Evolutionary conservation across 495 filamentous ascomycete genomes (phyloP), one percentile per base, ranked within the genome.

Genomic region (Annulohypoxylon bovei): DNA sequence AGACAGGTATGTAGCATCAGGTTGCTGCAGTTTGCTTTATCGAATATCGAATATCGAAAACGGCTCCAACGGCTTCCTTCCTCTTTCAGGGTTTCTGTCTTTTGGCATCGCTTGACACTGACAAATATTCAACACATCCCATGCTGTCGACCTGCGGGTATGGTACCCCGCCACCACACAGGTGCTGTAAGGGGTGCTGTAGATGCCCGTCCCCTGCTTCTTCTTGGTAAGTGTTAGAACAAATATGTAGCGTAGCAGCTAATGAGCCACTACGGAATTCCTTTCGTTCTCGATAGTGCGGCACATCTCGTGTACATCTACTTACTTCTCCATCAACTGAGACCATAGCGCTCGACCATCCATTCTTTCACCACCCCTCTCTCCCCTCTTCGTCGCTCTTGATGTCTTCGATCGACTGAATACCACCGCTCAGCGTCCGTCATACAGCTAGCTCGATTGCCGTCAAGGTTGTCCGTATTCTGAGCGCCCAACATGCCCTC

Each of bases 171-270:
- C 30, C 30, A 32, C 30, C 30, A 32, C 30, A 32, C 30, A 32
- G 30, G 6, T 9, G 12, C n/a, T 47, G 23, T 30, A 52, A 52
- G 47, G 23, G 47, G 47, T 16, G 25, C 47, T 30, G 47, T 52
- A 30, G 47, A 52, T 52, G 47, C 47, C 47, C 25, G 47, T 30
- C 47, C 47, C 23, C n/a, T 52, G 47, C 47, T 30, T 52, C 37
- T 40, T 40, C 23, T 30, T 52, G 47, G 25, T 16, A 30, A 47
- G 42, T 47, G 25, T 52, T 30, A 30, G 47, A 30, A 52, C 47
- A 52, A 28, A 52, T 30, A 52, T 52, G 47, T 52, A 52, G 47
- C 23, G 25, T 52, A 52, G 25, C 25, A 52, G 47, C 47, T 23
- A 52, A 52, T 16, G 47, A 52, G 25, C 47, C 14, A 30, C 47